Conservation (phyloP, 108 stramenopile species). For the Fragilaria radians region DNA sequence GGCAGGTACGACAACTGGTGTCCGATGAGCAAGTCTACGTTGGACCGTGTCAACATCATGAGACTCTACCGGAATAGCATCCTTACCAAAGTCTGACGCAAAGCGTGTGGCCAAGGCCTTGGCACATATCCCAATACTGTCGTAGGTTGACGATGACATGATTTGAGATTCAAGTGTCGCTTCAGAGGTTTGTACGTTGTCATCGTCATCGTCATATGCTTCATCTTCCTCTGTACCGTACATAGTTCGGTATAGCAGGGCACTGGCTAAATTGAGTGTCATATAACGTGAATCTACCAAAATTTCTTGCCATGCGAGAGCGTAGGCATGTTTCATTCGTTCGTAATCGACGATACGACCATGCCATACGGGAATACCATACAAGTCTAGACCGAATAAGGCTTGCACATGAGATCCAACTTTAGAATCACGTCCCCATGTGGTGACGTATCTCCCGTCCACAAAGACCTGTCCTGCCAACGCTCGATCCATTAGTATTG, state of each 20-base stretch:
- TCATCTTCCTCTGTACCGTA: slow-evolving; percentile 34
- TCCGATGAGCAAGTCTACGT: slow-evolving; percentile 37
- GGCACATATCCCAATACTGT: slow-evolving; percentile 73
- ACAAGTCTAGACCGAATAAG: slow-evolving; percentile 71
- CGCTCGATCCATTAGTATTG: slow-evolving; percentile 52
- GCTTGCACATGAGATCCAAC: slow-evolving; percentile 48
- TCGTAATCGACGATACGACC: slow-evolving; percentile 50
- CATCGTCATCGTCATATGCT: slow-evolving; percentile 10
- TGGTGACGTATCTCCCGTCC: slow-evolving; percentile 61
- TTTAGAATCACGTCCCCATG: slow-evolving; percentile 37
- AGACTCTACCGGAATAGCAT: slow-evolving; percentile 55
- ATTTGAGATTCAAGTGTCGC: slow-evolving; percentile 67
- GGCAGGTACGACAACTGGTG: slow-evolving; percentile 49
- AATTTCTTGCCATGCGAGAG: slow-evolving; percentile 50
- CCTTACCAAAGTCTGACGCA: slow-evolving; percentile 44
- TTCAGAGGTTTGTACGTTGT: slow-evolving; percentile 10
- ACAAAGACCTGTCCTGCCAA: slow-evolving; percentile 63
- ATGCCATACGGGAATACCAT: slow-evolving; percentile 49
- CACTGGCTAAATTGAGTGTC: slow-evolving; percentile 38
- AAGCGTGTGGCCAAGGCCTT: slow-evolving; percentile 73
- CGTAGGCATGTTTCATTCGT: slow-evolving; percentile 26
- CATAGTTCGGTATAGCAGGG: slow-evolving; percentile 52
- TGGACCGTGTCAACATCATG: slow-evolving; percentile 56
- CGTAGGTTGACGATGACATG: slow-evolving; percentile 40
- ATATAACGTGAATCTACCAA: slow-evolving; percentile 52